Evolutionary conservation across 208 protist species (phyloP).

Genomic region (Leishmania lainsoni): DNA sequence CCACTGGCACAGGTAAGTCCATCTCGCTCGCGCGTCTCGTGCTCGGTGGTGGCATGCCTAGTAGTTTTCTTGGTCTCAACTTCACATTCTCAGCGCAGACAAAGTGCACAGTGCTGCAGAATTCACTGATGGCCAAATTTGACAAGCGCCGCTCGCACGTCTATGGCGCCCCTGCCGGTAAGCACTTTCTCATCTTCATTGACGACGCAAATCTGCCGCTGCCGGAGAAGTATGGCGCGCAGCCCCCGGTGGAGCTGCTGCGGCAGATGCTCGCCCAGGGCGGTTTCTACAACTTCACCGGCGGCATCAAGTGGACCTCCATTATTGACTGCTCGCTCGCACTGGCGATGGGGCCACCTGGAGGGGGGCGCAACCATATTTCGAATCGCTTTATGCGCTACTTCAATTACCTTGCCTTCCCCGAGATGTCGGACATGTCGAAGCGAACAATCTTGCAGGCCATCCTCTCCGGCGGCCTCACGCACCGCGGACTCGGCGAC

Average conservation of each 20-base stretch:
- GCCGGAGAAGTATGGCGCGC: slow-evolving; percentile 93
- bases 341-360: slow-evolving; percentile 97
- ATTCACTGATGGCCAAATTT: slow-evolving; percentile 94
- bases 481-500: slow-evolving; percentile 63
- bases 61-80: slow-evolving; percentile 78
- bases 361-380: slow-evolving; percentile 94
- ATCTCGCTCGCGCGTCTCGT: slow-evolving; percentile 85
- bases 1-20: slow-evolving; percentile 95
- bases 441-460: slow-evolving; percentile 94
- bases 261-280: slow-evolving; percentile 92
- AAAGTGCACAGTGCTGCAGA: slow-evolving; percentile 87
- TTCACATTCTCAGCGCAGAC: slow-evolving; percentile 95
- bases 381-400: slow-evolving; percentile 97
- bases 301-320: slow-evolving; percentile 85
- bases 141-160: slow-evolving; percentile 93
- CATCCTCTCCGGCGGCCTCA: slow-evolving; percentile 92
- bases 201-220: slow-evolving; percentile 94
- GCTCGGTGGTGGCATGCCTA: slow-evolving; percentile 76
- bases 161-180: slow-evolving; percentile 86
- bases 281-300: slow-evolving; percentile 88
- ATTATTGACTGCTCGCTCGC: slow-evolving; percentile 96
- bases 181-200: slow-evolving; percentile 93
- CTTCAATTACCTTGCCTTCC: slow-evolving; percentile 97
- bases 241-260: slow-evolving; percentile 94
- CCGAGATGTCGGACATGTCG: slow-evolving; percentile 94